These are phyloP conservation scores for Macrophomina phaseolina DNA, from an alignment of 2,329 filamentous ascomycete genomes.

Conservation along the genomic window DNA sequence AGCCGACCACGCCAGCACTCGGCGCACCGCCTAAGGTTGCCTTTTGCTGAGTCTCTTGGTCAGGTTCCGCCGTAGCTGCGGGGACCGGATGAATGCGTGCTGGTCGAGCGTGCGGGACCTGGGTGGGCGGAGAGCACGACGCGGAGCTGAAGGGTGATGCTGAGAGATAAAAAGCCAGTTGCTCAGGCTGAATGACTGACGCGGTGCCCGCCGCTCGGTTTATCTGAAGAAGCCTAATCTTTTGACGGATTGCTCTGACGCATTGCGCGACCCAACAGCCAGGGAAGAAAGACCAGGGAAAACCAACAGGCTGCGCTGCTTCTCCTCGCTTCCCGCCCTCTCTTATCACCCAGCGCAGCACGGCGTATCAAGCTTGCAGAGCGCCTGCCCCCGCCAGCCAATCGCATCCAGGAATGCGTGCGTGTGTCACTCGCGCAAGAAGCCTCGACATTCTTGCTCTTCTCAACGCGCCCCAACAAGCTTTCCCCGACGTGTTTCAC, in stretches of 20 bases:
- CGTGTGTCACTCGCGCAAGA: not conserved
- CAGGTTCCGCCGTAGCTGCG: not conserved
- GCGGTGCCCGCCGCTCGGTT: not conserved
- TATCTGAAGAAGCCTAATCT: conserved; percentile 2
- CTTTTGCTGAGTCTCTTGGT: not conserved
- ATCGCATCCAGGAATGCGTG: not conserved
- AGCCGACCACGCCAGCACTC: not conserved
- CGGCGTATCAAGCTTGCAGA: conserved; percentile 24
- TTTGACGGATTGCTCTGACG: conserved; percentile 8
- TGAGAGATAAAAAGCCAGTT: not conserved
- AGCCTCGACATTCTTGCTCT: conserved; percentile 3
- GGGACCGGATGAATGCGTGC: not conserved
- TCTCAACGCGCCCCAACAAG: conserved; percentile 5
- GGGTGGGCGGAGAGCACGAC: not conserved
- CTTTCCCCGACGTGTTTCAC: not conserved
- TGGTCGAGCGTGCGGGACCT: not conserved
- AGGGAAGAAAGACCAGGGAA: not conserved
- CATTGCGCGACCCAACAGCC: conserved; percentile 10
- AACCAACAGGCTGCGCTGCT: not conserved
- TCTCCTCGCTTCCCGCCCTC: conserved; percentile 21
- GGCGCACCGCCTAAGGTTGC: conserved; percentile 10
- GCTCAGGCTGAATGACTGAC: not conserved
- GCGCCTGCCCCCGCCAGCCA: not conserved
- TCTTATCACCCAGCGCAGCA: conserved; percentile 20
- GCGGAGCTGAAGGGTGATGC: not conserved